These are phyloP conservation scores for Tephrocybe rancida DNA, from an alignment of 768 basidiomycete genomes.

Conservation along the genomic window DNA sequence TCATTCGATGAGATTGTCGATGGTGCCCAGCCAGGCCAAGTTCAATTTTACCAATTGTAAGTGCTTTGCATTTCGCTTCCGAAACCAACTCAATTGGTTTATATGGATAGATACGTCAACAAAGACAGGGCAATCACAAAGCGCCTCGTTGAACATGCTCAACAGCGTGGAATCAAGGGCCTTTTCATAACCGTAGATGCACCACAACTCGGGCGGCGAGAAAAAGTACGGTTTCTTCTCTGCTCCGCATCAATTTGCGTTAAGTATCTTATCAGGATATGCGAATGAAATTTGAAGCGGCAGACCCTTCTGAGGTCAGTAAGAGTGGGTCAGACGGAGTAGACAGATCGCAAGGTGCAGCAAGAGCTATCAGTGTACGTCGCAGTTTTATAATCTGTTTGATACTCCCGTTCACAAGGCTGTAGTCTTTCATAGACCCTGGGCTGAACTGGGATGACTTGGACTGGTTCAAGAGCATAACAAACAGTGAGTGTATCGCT, in stretches of 20 bases:
- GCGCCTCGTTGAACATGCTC: slow-evolving; percentile 88
- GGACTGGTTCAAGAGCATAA: slow-evolving; percentile 79
- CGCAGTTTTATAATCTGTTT: background rate
- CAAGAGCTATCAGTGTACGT: slow-evolving; percentile 87
- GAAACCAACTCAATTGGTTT: background rate
- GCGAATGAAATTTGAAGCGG: slow-evolving; percentile 93
- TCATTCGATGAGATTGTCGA: slow-evolving; percentile 97
- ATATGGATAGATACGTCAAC: slow-evolving; percentile 83
- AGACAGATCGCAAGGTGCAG: slow-evolving; percentile 88
- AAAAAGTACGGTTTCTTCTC: slow-evolving; percentile 52
- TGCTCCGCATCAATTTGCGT: background rate
- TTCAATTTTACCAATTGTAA: slow-evolving; percentile 85
- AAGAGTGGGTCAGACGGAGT: slow-evolving; percentile 57
- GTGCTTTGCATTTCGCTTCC: slow-evolving; percentile 17
- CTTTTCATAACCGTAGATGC: slow-evolving; percentile 98
- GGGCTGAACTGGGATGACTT: slow-evolving; percentile 85
- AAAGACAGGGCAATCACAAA: slow-evolving; percentile 85
- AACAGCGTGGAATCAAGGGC: slow-evolving; percentile 86
- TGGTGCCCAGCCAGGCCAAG: slow-evolving; percentile 75
- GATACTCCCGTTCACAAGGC: background rate
- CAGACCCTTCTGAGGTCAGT: slow-evolving; percentile 59
- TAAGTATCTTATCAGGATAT: slow-evolving; percentile 63
- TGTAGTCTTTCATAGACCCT: slow-evolving; percentile 93
- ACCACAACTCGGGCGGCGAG: slow-evolving; percentile 91
- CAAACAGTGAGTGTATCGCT: slow-evolving; percentile 46